Evolutionary conservation across 2,329 filamentous ascomycete genomes (phyloP), one percentile per base, ranked within the genome.

Genomic region (Dactylellina leptospora): DNA sequence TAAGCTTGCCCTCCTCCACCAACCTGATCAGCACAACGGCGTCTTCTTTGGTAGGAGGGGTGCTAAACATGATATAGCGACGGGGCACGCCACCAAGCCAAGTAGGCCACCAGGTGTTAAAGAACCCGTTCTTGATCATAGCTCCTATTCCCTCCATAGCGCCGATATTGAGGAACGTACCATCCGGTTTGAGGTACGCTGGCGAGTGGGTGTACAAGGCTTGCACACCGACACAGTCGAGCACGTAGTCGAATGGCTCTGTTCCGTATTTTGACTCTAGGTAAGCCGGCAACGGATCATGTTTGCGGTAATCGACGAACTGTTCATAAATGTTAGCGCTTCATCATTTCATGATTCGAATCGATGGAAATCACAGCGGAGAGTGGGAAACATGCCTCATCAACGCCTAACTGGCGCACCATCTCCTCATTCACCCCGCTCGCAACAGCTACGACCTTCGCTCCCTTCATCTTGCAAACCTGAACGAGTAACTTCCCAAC

Each of bases 161-260:
- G n/a, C 61, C 61, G 28, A 68, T 47, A 23, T 68, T 68, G 54
- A 68, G 36, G 11, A 68, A 53, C 40, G 5, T 18, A 6, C 63
- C 63, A 3, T 50, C 56, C 3, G 63, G 44, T 23, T 30, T 63
- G 40, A 69, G 44, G 25, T 69, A 69, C 18, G 27, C 63, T 16
- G 63, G 54, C 40, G 63, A 69, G 44, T 69, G 48, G 54, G 25
- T 10, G 33, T 69, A 69, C 28, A 69, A 36, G 27, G 63, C 63
- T 27, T 62, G 63, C 25, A 28, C 10, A 23, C 63, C 63, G n/a
- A 61, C 63, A 33, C 63, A 69, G 45, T 69, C 63, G 20, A 69
- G 54, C 18, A 69, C 47, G 45, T 42, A 25, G 20, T 69, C 44
- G 36, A 69, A 69, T 18, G 63, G 63, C 44, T 53, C 23, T 10